Conservation (phyloP, 2,329 filamentous ascomycete genomes). For the Hymenoscyphus albidus region DNA sequence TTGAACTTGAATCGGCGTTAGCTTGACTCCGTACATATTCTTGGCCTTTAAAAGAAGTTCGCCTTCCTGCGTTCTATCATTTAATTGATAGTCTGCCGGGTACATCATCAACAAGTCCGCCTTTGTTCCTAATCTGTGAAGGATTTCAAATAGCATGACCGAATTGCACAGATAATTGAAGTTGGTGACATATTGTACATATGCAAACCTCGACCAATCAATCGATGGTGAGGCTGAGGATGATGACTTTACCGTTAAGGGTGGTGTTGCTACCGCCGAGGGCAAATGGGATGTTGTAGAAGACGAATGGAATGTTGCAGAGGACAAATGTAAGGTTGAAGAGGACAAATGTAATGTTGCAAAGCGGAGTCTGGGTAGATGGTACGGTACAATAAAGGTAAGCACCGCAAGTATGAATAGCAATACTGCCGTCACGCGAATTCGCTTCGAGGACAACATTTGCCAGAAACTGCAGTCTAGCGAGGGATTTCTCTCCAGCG, state of each 20-base stretch:
- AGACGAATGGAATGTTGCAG: background rate
- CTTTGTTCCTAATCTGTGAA: slow-evolving; percentile 41
- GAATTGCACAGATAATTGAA: slow-evolving; percentile 2
- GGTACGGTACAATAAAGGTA: background rate
- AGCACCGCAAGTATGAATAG: background rate
- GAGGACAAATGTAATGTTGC: background rate
- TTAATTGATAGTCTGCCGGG: slow-evolving; percentile 38
- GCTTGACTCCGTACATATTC: slow-evolving; percentile 42
- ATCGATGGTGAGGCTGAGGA: background rate
- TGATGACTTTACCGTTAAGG: background rate
- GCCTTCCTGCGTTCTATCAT: slow-evolving; percentile 31
- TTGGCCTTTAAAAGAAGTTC: slow-evolving; percentile 41
- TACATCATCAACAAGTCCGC: slow-evolving; percentile 47
- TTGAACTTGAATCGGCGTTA: slow-evolving; percentile 42
- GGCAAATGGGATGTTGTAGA: background rate
- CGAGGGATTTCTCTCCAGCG: background rate
- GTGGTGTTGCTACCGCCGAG: background rate
- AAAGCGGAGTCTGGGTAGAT: background rate
- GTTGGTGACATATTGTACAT: slow-evolving; percentile 5
- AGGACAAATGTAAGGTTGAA: background rate
- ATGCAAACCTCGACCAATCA: slow-evolving; percentile 6
- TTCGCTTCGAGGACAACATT: background rate
- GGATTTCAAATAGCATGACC: slow-evolving; percentile 31
- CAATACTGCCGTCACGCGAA: background rate
- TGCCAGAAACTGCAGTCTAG: background rate